A percentile compares a stretch with the other conserved stretches of the same genome.
These are phyloP conservation scores for Suaeda aralocaspica DNA, from an alignment of 148 eudicot genomes.

Conservation along the genomic window DNA sequence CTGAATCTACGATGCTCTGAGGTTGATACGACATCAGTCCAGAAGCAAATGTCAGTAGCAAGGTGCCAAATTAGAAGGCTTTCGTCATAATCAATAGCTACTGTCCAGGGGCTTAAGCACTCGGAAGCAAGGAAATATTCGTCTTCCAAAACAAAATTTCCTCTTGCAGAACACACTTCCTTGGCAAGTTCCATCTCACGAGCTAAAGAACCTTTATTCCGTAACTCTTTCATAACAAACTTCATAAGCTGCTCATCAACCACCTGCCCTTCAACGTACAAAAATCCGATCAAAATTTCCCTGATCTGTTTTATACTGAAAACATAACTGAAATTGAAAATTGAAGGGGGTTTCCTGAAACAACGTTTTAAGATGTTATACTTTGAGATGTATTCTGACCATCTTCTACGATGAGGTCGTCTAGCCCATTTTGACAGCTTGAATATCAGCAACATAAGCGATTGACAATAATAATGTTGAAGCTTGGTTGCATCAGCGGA, in stretches of 20 bases:
- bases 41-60: constrained; percentile 30
- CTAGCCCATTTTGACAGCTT: neutral
- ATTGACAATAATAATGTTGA: no score
- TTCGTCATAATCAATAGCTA: constrained; percentile 22
- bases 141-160: neutral
- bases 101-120: constrained; percentile 12
- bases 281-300: neutral
- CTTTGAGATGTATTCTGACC: constrained; percentile 19
- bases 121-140: constrained; percentile 1
- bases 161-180: constrained; percentile 18
- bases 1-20: neutral
- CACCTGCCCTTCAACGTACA: neutral
- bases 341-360: neutral
- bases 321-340: neutral
- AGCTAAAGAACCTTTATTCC: neutral
- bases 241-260: neutral
- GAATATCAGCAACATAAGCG: neutral
- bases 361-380: constrained; percentile 15
- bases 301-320: neutral
- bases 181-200: neutral
- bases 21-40: neutral
- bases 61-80: constrained; percentile 22
- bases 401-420: neutral
- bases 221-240: constrained; percentile 20
- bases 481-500: no score